phyloP scores from a whole-genome alignment of 23 red algal species.

The Cyanidiococcus yangmingshanensis region DNA sequence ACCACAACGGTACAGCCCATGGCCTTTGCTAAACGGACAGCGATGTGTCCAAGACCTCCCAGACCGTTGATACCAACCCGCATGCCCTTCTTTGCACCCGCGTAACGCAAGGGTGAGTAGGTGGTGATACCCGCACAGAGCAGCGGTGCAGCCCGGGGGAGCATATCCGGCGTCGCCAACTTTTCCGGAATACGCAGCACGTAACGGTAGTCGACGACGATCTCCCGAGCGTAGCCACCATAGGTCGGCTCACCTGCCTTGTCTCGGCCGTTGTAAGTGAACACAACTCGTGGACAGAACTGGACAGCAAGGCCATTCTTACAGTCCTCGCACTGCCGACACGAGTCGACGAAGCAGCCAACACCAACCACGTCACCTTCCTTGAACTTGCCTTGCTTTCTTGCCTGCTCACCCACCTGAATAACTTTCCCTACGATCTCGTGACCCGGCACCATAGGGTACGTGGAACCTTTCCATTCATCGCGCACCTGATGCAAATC shows the following conservation, averaged over 20 bases:
- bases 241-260: slow-evolving; percentile 13
- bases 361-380: slow-evolving; percentile 1
- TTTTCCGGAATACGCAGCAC: slow-evolving; percentile 33
- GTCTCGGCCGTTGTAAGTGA: slow-evolving; percentile 4
- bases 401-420: background rate
- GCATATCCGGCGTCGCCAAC: slow-evolving; percentile 4
- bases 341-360: slow-evolving; percentile 19
- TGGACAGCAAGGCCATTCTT: background rate
- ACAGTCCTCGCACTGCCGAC: slow-evolving; percentile 3
- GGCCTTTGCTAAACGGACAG: slow-evolving; percentile 34
- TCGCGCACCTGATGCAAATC: slow-evolving; percentile 24
- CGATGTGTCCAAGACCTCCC: slow-evolving; percentile 37
- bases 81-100: slow-evolving; percentile 25
- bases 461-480: slow-evolving; percentile 8
- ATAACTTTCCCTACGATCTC: slow-evolving; percentile 24
- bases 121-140: slow-evolving; percentile 42
- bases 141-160: slow-evolving; percentile 27
- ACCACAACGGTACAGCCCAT: slow-evolving; percentile 25
- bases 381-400: slow-evolving; percentile 10
- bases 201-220: slow-evolving; percentile 9
- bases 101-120: slow-evolving; percentile 24
- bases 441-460: slow-evolving; percentile 26
- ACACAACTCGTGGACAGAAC: slow-evolving; percentile 7
- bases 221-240: slow-evolving; percentile 19
- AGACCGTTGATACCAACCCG: slow-evolving; percentile 30